A percentile compares a stretch with the other conserved stretches of the same genome.
These are phyloP conservation scores for Fraxinus excelsior DNA, from an alignment of 257 asterid genomes.

Conservation along the genomic window DNA sequence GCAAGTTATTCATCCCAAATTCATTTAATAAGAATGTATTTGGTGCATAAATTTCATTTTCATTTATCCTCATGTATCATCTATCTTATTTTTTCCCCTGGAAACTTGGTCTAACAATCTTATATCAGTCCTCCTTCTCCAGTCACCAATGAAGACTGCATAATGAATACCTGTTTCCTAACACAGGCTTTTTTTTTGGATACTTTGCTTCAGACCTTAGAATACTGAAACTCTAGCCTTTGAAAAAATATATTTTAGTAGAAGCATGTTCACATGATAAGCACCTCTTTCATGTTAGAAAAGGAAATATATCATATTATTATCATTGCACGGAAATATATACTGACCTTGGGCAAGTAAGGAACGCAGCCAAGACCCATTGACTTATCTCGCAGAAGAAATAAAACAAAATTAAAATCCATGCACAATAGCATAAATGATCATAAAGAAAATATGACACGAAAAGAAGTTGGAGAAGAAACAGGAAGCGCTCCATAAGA, in stretches of 20 bases:
- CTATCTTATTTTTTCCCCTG: neutral
- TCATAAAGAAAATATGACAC: neutral
- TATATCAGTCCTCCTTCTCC: neutral
- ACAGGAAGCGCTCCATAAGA: conserved; percentile 6
- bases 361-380: conserved; percentile 99
- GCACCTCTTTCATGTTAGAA: conserved; percentile 8
- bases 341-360: conserved; percentile 96
- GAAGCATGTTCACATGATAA: conserved; percentile 17
- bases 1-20: neutral
- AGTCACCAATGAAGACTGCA: neutral
- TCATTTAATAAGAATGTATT: neutral
- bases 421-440: conserved; percentile 21
- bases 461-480: conserved; percentile 17
- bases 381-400: conserved; percentile 66
- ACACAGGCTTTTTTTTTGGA: neutral
- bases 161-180: neutral
- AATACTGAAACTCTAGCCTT: neutral
- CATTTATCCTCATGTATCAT: neutral
- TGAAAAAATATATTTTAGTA: conserved; percentile 12
- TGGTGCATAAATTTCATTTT: neutral
- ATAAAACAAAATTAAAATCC: conserved; percentile 24
- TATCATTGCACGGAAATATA: conserved; percentile 11
- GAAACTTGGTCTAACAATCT: neutral
- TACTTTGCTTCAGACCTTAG: neutral
- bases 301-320: neutral